Base-by-base conservation (phyloP, 768 basidiomycete species). In the Tulasnella sp. region DNA sequence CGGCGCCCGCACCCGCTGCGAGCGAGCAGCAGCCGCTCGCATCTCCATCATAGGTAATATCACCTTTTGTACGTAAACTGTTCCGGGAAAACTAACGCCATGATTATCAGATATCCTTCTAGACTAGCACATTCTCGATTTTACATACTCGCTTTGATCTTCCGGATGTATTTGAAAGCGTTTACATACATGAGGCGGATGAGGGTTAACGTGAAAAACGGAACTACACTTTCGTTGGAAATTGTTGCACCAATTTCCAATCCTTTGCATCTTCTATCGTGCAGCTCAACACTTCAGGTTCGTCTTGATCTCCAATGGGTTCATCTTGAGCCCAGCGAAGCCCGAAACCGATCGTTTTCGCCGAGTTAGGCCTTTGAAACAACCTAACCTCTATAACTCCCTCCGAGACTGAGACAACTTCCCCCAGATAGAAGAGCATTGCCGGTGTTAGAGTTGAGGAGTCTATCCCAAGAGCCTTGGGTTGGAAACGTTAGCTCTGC, bases 391-490 rank as follows among this genome's bases (percentile, higher is more conserved):
- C 71, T 31, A 40, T 68, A 31, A 36, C 39, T 31, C 34, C 78
- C 18, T 79, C 71, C 0, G 44, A 44, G 31, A 46, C 24, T 1
- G 34, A 36, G 44, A 56, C 4, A 9, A 79, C n/a, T 56, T 79
- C 39, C 6, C 68, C 78, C 1, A 79, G 12, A 73, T 79, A 42
- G n/a, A 79, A 74, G 31, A 58, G 68, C 40, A 73, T 48, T 36
- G 73, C 27, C 9, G 79, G 79, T 34, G 79, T 80, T 6, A 80
- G 75, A 27, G 73, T 58, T 16, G 62, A 48, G 9, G 79, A 27
- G 79, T 80, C 79, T 31, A 80, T 80, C n/a, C 56, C 79, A 24
- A 80, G 79, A 14, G 58, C 74, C 79, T 62, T 2, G 34, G 56
- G n/a, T 18, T 14, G 31, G 38, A 12, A 34, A 39, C 27, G 78